Percentiles rank a stretch among this genome's conserved stretches.
Evolutionary conservation across 805 yeast species (phyloP).

Genomic region (Suhomyces faveliae): DNA sequence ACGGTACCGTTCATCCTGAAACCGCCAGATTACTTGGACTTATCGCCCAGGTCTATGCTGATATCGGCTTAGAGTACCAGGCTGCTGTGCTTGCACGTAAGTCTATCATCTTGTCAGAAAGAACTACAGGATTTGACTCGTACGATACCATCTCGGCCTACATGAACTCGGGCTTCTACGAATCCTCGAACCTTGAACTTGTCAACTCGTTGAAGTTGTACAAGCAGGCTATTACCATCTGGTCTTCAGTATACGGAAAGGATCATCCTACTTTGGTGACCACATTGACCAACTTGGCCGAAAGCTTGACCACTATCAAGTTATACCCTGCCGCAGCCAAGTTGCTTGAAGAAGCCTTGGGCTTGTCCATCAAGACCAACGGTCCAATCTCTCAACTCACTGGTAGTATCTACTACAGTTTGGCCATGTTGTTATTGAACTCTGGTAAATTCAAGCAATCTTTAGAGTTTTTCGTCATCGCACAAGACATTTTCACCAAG

Average conservation of each 20-base stretch:
- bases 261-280: conserved; percentile 71
- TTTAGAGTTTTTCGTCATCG: conserved; percentile 50
- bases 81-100: conserved; percentile 67
- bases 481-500: conserved; percentile 55
- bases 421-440: conserved; percentile 50
- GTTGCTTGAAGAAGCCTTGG: conserved; percentile 54
- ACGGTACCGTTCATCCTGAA: conserved; percentile 76
- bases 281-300: conserved; percentile 59
- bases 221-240: conserved; percentile 55
- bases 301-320: conserved; percentile 54
- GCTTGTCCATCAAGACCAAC: conserved; percentile 47
- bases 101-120: conserved; percentile 72
- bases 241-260: conserved; percentile 58
- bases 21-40: conserved; percentile 69
- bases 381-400: conserved; percentile 62
- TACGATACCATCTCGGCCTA: conserved; percentile 70
- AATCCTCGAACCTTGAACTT: conserved; percentile 57
- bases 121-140: conserved; percentile 78
- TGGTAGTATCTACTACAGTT: conserved; percentile 66
- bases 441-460: conserved; percentile 55
- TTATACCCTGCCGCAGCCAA: conserved; percentile 47
- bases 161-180: conserved; percentile 72
- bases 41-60: conserved; percentile 66
- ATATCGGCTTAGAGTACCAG: conserved; percentile 51
- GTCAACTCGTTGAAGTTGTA: conserved; percentile 62